These are phyloP conservation scores for Purshia tridentata DNA, from an alignment of 306 rosid species.

Conservation along the genomic window DNA sequence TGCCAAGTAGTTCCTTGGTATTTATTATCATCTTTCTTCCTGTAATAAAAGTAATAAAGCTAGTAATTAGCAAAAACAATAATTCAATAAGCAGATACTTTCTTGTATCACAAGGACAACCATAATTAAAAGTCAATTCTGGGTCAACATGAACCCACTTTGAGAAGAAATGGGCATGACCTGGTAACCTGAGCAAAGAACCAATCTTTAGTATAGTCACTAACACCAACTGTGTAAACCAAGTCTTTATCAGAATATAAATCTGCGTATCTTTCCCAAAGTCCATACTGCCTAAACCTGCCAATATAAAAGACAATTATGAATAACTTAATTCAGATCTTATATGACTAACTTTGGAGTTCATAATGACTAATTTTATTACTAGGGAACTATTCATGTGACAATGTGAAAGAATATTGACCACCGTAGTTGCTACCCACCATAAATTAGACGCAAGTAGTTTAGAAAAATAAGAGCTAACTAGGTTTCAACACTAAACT, in stretches of 20 bases:
- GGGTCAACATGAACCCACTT: neutral
- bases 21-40: constrained; percentile 62
- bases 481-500: too few relatives aligned
- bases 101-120: too few relatives aligned
- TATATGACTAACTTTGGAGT: neutral
- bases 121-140: neutral
- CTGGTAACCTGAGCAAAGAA: constrained; percentile 56
- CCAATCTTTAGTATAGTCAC: constrained; percentile 51
- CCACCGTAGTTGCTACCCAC: too few relatives aligned
- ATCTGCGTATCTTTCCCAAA: constrained; percentile 56
- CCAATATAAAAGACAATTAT: neutral
- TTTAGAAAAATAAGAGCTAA: too few relatives aligned
- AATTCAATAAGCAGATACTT: neutral
- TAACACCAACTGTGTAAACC: constrained; percentile 42
- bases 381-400: too few relatives aligned
- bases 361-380: neutral
- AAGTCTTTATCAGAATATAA: constrained; percentile 41
- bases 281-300: constrained; percentile 55
- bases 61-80: neutral
- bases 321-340: neutral
- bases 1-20: constrained; percentile 98
- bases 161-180: constrained; percentile 17
- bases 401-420: too few relatives aligned
- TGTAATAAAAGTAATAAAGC: constrained; percentile 8
- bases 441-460: too few relatives aligned